Evolutionary conservation across 2,329 filamentous ascomycete genomes (phyloP).

Genomic region (Cadophora gregata): DNA sequence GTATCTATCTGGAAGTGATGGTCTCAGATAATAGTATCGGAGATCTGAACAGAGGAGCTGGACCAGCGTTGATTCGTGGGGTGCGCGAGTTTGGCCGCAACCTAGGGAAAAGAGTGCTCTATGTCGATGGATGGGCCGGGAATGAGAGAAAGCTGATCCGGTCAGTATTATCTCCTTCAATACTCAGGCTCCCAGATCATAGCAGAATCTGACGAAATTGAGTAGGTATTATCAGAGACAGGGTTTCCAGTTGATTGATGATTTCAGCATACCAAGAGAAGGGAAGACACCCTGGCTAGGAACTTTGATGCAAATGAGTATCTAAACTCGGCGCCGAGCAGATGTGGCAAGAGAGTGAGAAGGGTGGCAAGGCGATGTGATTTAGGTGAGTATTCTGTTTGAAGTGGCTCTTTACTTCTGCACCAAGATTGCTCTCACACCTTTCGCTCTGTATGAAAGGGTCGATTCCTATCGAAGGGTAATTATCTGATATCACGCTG

Average conservation of each 20-base stretch:
- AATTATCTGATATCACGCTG: too few relatives aligned
- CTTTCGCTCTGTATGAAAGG: too few relatives aligned
- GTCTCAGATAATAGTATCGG: background rate
- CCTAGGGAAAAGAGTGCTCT: background rate
- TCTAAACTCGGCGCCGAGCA: too few relatives aligned
- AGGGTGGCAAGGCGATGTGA: too few relatives aligned
- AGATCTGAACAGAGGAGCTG: background rate
- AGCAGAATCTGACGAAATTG: too few relatives aligned
- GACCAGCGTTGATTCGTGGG: background rate
- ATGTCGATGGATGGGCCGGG: conserved; percentile 13
- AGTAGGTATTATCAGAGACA: background rate
- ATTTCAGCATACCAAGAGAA: background rate
- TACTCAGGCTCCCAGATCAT: too few relatives aligned
- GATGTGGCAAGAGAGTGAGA: too few relatives aligned
- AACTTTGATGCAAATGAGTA: background rate
- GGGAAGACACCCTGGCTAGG: conserved; percentile 5
- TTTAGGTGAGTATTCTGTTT: too few relatives aligned
- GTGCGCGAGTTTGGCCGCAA: background rate
- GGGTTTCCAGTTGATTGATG: background rate
- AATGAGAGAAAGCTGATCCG: conserved; percentile 7
- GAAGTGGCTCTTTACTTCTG: too few relatives aligned
- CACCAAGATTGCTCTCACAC: too few relatives aligned
- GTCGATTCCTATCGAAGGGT: too few relatives aligned
- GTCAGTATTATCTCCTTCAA: too few relatives aligned
- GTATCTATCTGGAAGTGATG: conserved; percentile 13